Evolutionary conservation across 1,139 yeast species (phyloP), one percentile per base, ranked within the genome.

Genomic region (Sugiyamaella xylanicola): DNA sequence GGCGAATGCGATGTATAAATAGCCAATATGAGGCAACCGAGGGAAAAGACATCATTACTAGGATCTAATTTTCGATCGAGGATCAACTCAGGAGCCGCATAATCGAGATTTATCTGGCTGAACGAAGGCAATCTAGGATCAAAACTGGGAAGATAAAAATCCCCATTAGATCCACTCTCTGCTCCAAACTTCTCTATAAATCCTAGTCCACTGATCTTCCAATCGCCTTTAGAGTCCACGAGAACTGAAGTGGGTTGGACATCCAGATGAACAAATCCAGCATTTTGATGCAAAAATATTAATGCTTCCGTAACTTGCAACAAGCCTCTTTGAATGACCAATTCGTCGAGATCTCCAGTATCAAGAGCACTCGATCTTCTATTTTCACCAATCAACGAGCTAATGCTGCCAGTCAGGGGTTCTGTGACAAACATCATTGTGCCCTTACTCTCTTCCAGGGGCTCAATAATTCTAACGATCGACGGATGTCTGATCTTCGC

Each of bases 401-500:
- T 73, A 55, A 91, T 72, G 58, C 84, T 85, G 37, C 83, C 84
- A 0, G 81, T 75, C 8, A 93, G 84, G 20, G 84, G 82, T 69
- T 91, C 74, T 0, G 96, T 84, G n/a, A 86, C 98, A 75, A 93
- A 93, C 58, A 87, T 67, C 64, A 91, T 79, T 56, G 88, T 81
- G 64, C 82, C 81, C 65, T 87, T 85, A 35, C 93, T 88, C 64
- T 91, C 96, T 68, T 93, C 98, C 58, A 92, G 71, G 0, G 95
- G 95, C 69, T 92, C 98, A 50, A 87, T 82, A 8, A 93, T 78
- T 3, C 92, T 85, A 48, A 93, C 74, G 43, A 93, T 78, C 61
- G 89, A 87, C 0, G 99, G 98, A 68, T 93, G 99, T 61, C 90
- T 86, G 61, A 92, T 75, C 69, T 86, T 87, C 32, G 95, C 83